Conservation (phyloP, 768 basidiomycete species). For the Rhodotorula taiwanensis region DNA sequence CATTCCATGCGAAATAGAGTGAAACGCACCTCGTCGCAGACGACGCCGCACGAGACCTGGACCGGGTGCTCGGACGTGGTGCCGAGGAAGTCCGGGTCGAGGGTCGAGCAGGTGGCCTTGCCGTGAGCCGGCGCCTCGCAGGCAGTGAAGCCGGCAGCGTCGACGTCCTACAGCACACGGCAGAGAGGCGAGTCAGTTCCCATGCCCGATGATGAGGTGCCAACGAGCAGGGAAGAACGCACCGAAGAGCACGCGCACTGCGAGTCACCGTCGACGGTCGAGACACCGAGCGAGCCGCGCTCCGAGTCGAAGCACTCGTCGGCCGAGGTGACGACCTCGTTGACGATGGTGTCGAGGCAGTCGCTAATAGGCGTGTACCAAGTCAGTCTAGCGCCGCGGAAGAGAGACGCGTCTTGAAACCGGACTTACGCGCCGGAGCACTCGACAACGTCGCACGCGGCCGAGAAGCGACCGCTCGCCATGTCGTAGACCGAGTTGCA, state of each 20-base stretch:
- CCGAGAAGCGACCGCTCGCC: slow-evolving; percentile 21
- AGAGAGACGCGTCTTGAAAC: not conserved
- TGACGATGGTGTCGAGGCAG: slow-evolving; percentile 31
- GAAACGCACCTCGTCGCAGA: slow-evolving; percentile 30
- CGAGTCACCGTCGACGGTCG: slow-evolving; percentile 25
- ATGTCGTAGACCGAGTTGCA: slow-evolving; percentile 35
- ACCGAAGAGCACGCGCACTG: slow-evolving; percentile 34
- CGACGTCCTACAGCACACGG: slow-evolving; percentile 4
- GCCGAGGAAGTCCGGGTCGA: slow-evolving; percentile 35
- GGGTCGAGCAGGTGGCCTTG: slow-evolving; percentile 22
- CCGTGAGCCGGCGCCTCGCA: slow-evolving; percentile 30
- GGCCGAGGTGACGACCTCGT: slow-evolving; percentile 24
- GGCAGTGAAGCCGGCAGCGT: slow-evolving; percentile 19
- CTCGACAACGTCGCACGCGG: slow-evolving; percentile 21
- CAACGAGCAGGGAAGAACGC: not conserved
- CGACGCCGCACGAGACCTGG: slow-evolving; percentile 20
- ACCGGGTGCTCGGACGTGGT: slow-evolving; percentile 5
- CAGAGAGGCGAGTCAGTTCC: not conserved
- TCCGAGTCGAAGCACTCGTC: slow-evolving; percentile 30
- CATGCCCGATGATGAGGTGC: accelerated
- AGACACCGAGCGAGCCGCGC: slow-evolving; percentile 27
- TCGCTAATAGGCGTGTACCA: slow-evolving; percentile 7
- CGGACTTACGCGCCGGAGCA: slow-evolving; percentile 26
- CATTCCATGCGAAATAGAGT: no score
- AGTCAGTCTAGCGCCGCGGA: not conserved